These are phyloP conservation scores for Tagetes patula DNA, from an alignment of 129 eudicot genomes.

Conservation along the genomic window DNA sequence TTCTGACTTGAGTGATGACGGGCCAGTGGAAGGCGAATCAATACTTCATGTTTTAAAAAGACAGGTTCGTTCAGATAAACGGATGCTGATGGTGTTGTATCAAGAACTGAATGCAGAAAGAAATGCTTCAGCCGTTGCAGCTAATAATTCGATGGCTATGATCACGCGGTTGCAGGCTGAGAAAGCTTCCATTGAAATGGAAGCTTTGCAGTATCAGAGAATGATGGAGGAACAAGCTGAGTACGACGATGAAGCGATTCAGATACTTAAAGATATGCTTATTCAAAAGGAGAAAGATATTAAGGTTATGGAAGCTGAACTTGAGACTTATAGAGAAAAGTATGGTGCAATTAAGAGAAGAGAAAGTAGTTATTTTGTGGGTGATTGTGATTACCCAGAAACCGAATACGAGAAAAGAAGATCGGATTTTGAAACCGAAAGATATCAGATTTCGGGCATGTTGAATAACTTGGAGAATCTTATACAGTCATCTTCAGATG, in stretches of 20 bases:
- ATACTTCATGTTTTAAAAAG: conserved; percentile 41
- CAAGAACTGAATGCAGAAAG: conserved; percentile 90
- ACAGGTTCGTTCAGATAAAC: conserved; percentile 56
- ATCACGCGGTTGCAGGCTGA: conserved; percentile 80
- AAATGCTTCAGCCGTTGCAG: conserved; percentile 82
- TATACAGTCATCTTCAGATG: conserved; percentile 22
- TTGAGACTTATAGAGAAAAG: conserved; percentile 45
- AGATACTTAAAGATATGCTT: conserved; percentile 54
- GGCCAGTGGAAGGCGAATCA: conserved; percentile 39
- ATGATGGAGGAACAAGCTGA: conserved; percentile 88
- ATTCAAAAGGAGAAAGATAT: conserved; percentile 57
- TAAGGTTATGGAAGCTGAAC: conserved; percentile 51
- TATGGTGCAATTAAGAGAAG: conserved; percentile 43
- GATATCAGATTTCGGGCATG: conserved; percentile 48
- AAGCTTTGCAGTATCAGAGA: conserved; percentile 80
- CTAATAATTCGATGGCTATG: conserved; percentile 98
- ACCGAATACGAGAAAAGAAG: background rate
- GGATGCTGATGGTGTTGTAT: conserved; percentile 51
- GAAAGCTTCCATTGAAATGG: conserved; percentile 89
- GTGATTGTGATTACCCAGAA: conserved; percentile 45
- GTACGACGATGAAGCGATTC: conserved; percentile 73
- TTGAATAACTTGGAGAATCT: conserved; percentile 54
- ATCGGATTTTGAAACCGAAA: conserved; percentile 55
- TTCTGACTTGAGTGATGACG: conserved; percentile 42
- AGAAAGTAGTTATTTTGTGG: conserved; percentile 39